These are phyloP conservation scores for Rhodomyrtus psidioides DNA, from an alignment of 441 rosid species.

Conservation along the genomic window DNA sequence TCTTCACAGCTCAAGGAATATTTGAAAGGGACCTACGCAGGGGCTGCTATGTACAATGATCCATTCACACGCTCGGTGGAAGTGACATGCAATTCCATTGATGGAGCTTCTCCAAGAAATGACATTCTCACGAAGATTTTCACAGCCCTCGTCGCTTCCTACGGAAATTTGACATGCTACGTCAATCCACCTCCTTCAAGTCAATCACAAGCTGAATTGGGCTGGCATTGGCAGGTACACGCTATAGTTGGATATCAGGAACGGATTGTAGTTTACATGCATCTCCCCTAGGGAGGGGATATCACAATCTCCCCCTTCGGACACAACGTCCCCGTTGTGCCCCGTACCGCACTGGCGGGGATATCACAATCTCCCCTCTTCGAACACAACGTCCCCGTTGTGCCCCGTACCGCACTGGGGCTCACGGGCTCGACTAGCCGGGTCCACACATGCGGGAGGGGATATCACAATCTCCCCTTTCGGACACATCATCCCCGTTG, in stretches of 20 bases:
- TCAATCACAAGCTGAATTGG: slow-evolving; percentile 21
- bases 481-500: too few species aligned
- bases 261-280: background rate
- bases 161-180: slow-evolving; percentile 32
- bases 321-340: too few species aligned
- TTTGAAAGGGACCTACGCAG: slow-evolving; percentile 8
- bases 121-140: slow-evolving; percentile 32
- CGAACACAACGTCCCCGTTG: too few species aligned
- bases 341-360: too few species aligned
- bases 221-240: slow-evolving; percentile 43
- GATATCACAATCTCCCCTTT: too few species aligned
- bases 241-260: background rate
- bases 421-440: too few species aligned
- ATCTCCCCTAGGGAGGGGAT: too few species aligned
- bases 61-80: slow-evolving; percentile 32
- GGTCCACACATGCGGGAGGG: too few species aligned
- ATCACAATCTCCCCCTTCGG: too few species aligned
- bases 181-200: slow-evolving; percentile 42
- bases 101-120: slow-evolving; percentile 18
- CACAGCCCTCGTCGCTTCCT: slow-evolving; percentile 38
- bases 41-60: slow-evolving; percentile 49
- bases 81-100: slow-evolving; percentile 36
- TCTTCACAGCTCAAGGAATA: background rate
- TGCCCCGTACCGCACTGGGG: too few species aligned
- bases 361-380: too few species aligned